Conservation (phyloP, 1,284 basidiomycete species). For the Malassezia nana region DNA sequence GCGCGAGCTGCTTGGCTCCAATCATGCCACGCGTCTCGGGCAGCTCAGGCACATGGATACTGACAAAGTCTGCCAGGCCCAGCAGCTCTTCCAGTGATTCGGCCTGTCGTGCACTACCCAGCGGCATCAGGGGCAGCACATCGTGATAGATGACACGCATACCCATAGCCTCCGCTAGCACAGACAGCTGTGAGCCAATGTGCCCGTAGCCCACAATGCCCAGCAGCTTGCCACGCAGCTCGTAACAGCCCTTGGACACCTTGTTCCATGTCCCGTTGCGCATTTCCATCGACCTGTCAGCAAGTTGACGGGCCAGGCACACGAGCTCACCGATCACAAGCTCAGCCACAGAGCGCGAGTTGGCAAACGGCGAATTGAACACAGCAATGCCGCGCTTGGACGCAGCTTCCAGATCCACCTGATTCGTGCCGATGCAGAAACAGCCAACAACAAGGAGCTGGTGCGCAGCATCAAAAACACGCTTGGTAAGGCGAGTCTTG, state of each 20-base stretch:
- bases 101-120: constrained; percentile 83
- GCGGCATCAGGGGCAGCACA: constrained; percentile 91
- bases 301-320: constrained; percentile 83
- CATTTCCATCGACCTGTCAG: constrained; percentile 80
- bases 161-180: constrained; percentile 90
- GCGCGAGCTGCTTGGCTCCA: constrained; percentile 61
- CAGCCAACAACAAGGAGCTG: constrained; percentile 93
- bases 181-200: constrained; percentile 93
- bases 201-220: constrained; percentile 98
- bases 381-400: constrained; percentile 85
- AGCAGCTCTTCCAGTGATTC: constrained; percentile 73
- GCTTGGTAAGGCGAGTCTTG: constrained; percentile 90
- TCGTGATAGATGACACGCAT: constrained; percentile 95
- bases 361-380: constrained; percentile 99
- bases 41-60: constrained; percentile 91
- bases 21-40: constrained; percentile 96
- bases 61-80: constrained; percentile 76
- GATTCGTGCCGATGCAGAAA: constrained; percentile 99
- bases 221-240: constrained; percentile 90
- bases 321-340: constrained; percentile 91
- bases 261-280: constrained; percentile 93
- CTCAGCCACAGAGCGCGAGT: constrained; percentile 96
- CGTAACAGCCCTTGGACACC: constrained; percentile 95
- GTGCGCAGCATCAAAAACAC: constrained; percentile 58
- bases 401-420: constrained; percentile 81